phyloP scores from a whole-genome alignment of 306 rosid genomes.

The Hippophae rhamnoides region DNA sequence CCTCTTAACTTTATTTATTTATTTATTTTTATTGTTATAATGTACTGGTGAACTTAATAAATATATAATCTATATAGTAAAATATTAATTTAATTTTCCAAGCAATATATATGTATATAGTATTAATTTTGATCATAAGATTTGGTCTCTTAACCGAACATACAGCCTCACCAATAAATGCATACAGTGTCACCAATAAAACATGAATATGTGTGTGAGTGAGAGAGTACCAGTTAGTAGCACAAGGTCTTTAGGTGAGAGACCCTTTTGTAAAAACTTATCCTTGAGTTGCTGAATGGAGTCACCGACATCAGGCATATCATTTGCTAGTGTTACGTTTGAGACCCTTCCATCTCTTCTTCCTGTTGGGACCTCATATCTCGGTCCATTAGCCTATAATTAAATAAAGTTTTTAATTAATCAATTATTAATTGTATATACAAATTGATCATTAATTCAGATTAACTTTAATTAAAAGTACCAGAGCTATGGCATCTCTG shows the following conservation, averaged over 20 bases:
- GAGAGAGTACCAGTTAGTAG: constrained; percentile 49
- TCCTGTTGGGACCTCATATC: constrained; percentile 61
- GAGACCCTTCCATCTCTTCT: constrained; percentile 75
- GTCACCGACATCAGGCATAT: constrained; percentile 76
- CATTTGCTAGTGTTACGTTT: constrained; percentile 33
- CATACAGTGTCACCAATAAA: constrained; percentile 23
- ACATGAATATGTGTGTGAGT: constrained; percentile 33
- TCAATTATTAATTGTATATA: not conserved
- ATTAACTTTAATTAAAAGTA: not conserved
- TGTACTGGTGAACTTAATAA: too few species aligned
- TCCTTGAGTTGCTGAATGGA: constrained; percentile 48
- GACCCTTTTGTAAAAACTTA: constrained; percentile 55
- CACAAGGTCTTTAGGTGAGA: constrained; percentile 68
- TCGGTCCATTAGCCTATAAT: constrained; percentile 55
- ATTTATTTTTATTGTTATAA: too few species aligned
- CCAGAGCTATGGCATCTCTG: constrained; percentile 70
- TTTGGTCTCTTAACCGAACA: constrained; percentile 44
- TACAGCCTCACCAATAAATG: constrained; percentile 6
- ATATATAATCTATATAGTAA: too few species aligned
- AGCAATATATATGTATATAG: not conserved
- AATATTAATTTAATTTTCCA: too few species aligned
- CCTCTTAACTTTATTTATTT: too few species aligned
- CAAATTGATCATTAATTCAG: not conserved
- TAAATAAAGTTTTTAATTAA: not conserved
- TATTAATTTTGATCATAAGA: constrained; percentile 16